phyloP scores from a whole-genome alignment of 148 eudicot genomes.

The Simmondsia chinensis region DNA sequence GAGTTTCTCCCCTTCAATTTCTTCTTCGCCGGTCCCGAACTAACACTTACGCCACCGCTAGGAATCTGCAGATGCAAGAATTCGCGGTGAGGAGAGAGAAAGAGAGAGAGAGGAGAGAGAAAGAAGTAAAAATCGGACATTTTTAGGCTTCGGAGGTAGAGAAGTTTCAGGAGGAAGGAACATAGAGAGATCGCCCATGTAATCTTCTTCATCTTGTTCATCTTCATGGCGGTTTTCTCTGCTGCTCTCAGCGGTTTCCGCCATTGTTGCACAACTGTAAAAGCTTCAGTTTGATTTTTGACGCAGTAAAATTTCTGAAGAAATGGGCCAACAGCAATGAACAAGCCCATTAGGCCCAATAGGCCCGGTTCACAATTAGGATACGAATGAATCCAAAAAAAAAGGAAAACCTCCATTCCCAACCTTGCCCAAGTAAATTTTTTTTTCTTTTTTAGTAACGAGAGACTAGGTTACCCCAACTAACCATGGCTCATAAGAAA shows the following conservation, averaged over 20 bases:
- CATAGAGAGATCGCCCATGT: slow-evolving; percentile 87
- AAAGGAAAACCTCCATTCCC: too few species aligned
- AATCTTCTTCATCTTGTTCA: slow-evolving; percentile 44
- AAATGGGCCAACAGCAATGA: too few species aligned
- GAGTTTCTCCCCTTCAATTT: slow-evolving; percentile 29
- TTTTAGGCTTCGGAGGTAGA: slow-evolving; percentile 28
- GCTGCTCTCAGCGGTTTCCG: slow-evolving; percentile 15
- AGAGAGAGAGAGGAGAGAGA: not conserved
- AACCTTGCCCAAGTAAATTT: too few species aligned
- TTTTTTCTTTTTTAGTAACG: too few species aligned
- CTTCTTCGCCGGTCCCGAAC: slow-evolving; percentile 34
- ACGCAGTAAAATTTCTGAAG: too few species aligned
- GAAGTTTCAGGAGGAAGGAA: slow-evolving; percentile 46
- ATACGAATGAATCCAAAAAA: too few species aligned
- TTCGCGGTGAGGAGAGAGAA: not conserved
- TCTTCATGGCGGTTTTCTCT: not conserved
- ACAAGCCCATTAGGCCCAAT: too few species aligned
- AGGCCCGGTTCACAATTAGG: too few species aligned
- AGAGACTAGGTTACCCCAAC: too few species aligned
- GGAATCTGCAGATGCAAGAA: slow-evolving; percentile 15
- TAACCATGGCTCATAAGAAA: too few species aligned
- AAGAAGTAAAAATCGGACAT: slow-evolving; percentile 15
- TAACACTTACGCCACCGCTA: slow-evolving; percentile 4
- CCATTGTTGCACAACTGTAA: slow-evolving; percentile 23
- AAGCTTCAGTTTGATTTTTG: too few species aligned